Evolutionary conservation across 75 land plant genomes (phyloP), one percentile per base, ranked within the genome.

Genomic region (Larix kaempferi): DNA sequence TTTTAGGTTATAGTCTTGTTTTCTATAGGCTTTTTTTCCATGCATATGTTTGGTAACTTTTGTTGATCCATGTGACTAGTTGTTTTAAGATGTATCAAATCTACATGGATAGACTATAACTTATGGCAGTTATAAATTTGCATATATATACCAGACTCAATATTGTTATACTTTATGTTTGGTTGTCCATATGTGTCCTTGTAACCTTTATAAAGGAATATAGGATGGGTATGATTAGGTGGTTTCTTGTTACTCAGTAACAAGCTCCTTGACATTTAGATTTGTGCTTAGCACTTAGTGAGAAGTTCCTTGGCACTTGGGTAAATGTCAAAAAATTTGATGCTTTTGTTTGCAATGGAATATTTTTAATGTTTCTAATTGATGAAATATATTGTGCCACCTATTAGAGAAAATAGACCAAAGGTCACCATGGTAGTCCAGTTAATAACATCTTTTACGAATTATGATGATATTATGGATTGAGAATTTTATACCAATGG

Each of bases 401-500:
- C 87, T 93, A 79, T 90, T 27, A 58, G 79, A 69, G 96, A 94
- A 71, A 81, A 74, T 26, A 84, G 96, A 82, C 89, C 91, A 33
- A 94, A 91, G 77, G 89, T 88, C 79, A 89, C 89, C 13, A 77
- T 93, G 57, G 93, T 93, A 78, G 91, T 81, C 22, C 81, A 92
- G 17, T 88, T 91, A 82, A 84, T 80, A 27, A 85, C 93, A 61
- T 85, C 96, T 11, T 82, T 91, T 62, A 92, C 84, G 2, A 94
- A 94, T 74, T 94, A 94, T 52, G 96, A 91, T 75, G 91, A 89
- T 81, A 88, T 94, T 27, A 60, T 91, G 12, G 93, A 94, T 75
- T 94, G 96, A 93, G 91, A 94, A 69, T 91, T 94, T 56, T 92
- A 94, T 64, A 88, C 90, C 0, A 93, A 93, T 72, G 96, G 96